These are phyloP conservation scores for Pyronema domesticum DNA, from an alignment of 495 filamentous ascomycete genomes.

Conservation along the genomic window DNA sequence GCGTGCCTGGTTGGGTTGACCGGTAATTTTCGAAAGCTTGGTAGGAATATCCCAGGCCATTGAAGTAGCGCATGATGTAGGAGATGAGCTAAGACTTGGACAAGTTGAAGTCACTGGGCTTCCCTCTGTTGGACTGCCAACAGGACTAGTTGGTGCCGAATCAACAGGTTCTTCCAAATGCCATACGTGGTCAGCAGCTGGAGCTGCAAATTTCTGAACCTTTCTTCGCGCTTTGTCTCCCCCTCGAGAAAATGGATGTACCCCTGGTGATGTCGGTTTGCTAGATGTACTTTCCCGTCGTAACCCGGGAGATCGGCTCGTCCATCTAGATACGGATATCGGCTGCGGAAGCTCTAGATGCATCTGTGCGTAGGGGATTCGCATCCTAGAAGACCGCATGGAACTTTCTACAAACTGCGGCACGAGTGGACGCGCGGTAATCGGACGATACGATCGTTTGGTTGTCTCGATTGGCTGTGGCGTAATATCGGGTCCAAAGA, in stretches of 20 bases:
- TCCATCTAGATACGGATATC: slow-evolving; percentile 21
- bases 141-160: slow-evolving; percentile 20
- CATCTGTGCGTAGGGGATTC: slow-evolving; percentile 20
- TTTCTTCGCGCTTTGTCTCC: slow-evolving; percentile 17
- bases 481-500: slow-evolving; percentile 13
- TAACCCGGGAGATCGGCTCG: slow-evolving; percentile 17
- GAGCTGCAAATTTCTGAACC: slow-evolving; percentile 14
- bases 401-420: slow-evolving; percentile 22
- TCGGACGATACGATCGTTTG: slow-evolving; percentile 19
- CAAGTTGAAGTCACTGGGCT: slow-evolving; percentile 15
- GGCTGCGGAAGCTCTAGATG: slow-evolving; percentile 20
- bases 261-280: slow-evolving; percentile 11
- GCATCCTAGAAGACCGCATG: slow-evolving; percentile 21
- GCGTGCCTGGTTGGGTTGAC: too few species aligned
- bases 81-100: slow-evolving; percentile 22
- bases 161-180: slow-evolving; percentile 25
- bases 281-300: slow-evolving; percentile 15
- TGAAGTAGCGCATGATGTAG: slow-evolving; percentile 20
- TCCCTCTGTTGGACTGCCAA: slow-evolving; percentile 3
- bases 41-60: slow-evolving; percentile 16
- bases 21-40: slow-evolving; percentile 6
- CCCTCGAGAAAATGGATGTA: slow-evolving; percentile 11
- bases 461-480: slow-evolving; percentile 21
- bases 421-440: slow-evolving; percentile 17
- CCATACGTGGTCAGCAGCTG: slow-evolving; percentile 23